Evolutionary conservation across 108 stramenopile genomes (phyloP).

Genomic region (Nitzschia sp.): DNA sequence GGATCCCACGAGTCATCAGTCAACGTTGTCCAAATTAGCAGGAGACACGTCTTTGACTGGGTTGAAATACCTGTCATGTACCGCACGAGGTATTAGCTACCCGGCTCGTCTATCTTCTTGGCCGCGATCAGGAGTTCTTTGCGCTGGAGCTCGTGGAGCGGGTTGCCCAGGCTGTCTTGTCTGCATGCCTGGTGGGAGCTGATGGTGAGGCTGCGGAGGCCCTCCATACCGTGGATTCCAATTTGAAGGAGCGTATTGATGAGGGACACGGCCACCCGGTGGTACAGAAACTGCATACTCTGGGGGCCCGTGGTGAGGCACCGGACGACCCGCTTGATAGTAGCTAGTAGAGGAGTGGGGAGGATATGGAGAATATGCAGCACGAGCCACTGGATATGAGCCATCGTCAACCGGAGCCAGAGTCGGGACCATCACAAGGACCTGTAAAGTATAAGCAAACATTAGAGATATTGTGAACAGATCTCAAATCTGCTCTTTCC

Average conservation of each 20-base stretch:
- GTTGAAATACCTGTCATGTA: too few species aligned
- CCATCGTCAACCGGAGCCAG: constrained; percentile 38
- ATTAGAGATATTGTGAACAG: background rate
- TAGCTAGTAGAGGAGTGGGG: constrained; percentile 4
- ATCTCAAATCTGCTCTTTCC: background rate
- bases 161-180: too few species aligned
- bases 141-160: too few species aligned
- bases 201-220: background rate
- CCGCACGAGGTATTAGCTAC: too few species aligned
- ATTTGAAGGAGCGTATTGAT: constrained; percentile 1
- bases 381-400: constrained; percentile 37
- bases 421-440: constrained; percentile 53
- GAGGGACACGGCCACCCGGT: constrained; percentile 4
- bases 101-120: too few species aligned
- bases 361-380: constrained; percentile 16
- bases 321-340: constrained; percentile 7
- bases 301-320: constrained; percentile 6
- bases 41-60: too few species aligned
- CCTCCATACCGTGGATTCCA: constrained; percentile 10
- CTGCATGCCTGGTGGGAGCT: background rate
- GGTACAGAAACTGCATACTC: background rate
- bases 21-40: too few species aligned
- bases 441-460: constrained; percentile 17
- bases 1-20: too few species aligned
- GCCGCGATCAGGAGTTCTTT: too few species aligned